These are phyloP conservation scores for Xylaria cubensis DNA, from an alignment of 495 filamentous ascomycete genomes.

Conservation along the genomic window DNA sequence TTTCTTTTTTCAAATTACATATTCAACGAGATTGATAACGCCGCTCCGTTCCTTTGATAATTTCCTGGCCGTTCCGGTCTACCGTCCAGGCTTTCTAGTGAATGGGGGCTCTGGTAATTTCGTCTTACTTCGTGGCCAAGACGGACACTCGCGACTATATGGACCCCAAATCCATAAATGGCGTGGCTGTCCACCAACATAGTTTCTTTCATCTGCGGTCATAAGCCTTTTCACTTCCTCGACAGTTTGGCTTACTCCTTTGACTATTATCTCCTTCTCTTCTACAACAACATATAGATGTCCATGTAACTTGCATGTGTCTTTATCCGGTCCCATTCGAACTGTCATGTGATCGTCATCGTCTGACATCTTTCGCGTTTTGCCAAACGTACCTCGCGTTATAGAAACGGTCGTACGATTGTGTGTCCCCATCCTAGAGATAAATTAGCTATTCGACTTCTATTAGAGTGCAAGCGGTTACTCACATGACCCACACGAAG, in stretches of 20 bases:
- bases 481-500: constrained; percentile 15
- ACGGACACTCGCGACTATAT: not conserved
- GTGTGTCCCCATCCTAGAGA: constrained; percentile 6
- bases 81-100: not conserved
- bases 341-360: constrained; percentile 8
- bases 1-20: not conserved
- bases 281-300: not conserved
- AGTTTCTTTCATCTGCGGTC: constrained; percentile 13
- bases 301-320: constrained; percentile 5
- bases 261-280: not conserved
- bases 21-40: not conserved
- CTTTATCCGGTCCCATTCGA: constrained; percentile 7
- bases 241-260: not conserved
- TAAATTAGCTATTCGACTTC: not conserved
- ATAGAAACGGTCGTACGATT: not conserved
- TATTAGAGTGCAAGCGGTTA: not conserved
- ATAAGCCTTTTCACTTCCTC: not conserved
- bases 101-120: not conserved
- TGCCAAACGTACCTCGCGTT: not conserved
- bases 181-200: not conserved
- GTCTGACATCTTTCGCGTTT: not conserved
- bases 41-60: too few species aligned
- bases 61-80: too few species aligned
- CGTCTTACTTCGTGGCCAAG: not conserved
- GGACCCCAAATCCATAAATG: constrained; percentile 19